Conservation (phyloP, 164 flowering plant genomes). For the Vitis riparia region DNA sequence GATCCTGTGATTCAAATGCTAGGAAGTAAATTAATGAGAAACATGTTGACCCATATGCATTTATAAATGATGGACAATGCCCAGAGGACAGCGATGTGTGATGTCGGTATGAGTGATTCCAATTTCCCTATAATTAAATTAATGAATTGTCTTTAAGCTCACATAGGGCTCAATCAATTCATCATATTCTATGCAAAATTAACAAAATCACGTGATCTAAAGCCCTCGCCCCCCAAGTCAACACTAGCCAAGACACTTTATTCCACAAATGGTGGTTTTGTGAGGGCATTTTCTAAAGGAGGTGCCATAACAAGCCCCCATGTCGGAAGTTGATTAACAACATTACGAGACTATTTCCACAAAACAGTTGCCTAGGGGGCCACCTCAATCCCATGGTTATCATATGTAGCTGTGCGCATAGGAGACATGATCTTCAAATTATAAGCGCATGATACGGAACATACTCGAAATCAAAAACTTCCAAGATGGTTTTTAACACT, state of each 20-base stretch:
- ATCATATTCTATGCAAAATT: constrained; percentile 12
- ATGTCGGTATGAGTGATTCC: constrained; percentile 15
- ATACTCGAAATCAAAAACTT: too few relatives aligned
- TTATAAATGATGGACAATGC: neutral
- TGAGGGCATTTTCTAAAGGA: neutral
- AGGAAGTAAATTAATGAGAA: neutral
- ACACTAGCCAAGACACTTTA: neutral
- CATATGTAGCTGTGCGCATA: too few relatives aligned
- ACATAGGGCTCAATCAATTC: constrained; percentile 11
- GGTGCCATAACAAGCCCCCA: too few relatives aligned
- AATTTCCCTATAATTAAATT: constrained; percentile 4
- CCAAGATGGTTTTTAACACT: too few relatives aligned
- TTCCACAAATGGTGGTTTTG: neutral
- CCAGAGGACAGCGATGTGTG: neutral
- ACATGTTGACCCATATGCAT: constrained; percentile 11
- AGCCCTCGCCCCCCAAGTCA: neutral
- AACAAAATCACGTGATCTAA: constrained; percentile 8
- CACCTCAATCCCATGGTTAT: too few relatives aligned
- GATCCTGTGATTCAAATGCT: neutral
- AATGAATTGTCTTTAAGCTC: constrained; percentile 8
- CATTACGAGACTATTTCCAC: neutral
- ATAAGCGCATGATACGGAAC: too few relatives aligned
- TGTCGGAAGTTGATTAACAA: neutral
- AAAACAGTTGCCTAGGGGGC: too few relatives aligned
- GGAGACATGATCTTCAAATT: too few relatives aligned